phyloP scores from a whole-genome alignment of 768 basidiomycete genomes.

The Mycena rebaudengoi region DNA sequence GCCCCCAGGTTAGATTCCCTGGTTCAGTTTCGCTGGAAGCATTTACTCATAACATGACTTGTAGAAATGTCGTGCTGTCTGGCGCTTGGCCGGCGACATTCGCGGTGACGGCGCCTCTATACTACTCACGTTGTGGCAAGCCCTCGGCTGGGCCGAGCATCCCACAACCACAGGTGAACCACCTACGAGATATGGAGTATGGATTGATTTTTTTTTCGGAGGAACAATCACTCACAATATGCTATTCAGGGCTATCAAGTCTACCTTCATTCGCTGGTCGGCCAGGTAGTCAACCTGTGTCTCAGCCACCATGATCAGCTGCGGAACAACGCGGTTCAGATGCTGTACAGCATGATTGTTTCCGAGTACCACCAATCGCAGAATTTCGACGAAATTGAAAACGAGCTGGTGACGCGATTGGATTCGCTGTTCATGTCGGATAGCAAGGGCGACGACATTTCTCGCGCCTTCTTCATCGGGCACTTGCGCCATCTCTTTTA shows the following conservation, averaged over 20 bases:
- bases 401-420: slow-evolving; percentile 89
- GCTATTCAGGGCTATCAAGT: slow-evolving; percentile 79
- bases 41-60: slow-evolving; percentile 16
- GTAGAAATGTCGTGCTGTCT: slow-evolving; percentile 93
- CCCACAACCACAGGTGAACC: slow-evolving; percentile 58
- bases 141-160: slow-evolving; percentile 80
- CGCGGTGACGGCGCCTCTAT: slow-evolving; percentile 90
- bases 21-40: not conserved
- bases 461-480: slow-evolving; percentile 91
- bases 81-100: slow-evolving; percentile 96
- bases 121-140: slow-evolving; percentile 83
- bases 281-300: slow-evolving; percentile 90
- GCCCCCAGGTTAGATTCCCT: slow-evolving; percentile 72
- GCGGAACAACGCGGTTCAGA: slow-evolving; percentile 89
- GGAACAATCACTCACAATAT: slow-evolving; percentile 12
- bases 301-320: slow-evolving; percentile 95
- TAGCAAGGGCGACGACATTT: slow-evolving; percentile 89
- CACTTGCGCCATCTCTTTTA: slow-evolving; percentile 93
- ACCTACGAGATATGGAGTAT: slow-evolving; percentile 74
- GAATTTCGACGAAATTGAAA: slow-evolving; percentile 90
- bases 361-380: slow-evolving; percentile 87
- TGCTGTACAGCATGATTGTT: slow-evolving; percentile 95
- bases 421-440: slow-evolving; percentile 95
- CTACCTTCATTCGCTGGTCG: slow-evolving; percentile 83
- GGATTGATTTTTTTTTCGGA: slow-evolving; percentile 33